Conservation (phyloP, 2,329 filamentous ascomycete genomes). For the Macroventuria anomochaeta region DNA sequence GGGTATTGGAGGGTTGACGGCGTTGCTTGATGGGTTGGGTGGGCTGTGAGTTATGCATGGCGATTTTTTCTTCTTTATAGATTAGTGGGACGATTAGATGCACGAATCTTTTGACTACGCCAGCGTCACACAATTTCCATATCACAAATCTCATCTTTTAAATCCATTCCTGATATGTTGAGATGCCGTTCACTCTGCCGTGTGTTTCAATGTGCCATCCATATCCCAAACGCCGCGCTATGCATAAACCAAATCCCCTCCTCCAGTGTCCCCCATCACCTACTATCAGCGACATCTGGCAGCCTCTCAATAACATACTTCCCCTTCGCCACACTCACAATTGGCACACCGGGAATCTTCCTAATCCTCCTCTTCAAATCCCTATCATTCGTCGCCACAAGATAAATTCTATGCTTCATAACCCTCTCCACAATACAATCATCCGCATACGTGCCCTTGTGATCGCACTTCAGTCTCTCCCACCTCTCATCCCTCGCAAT, state of each 20-base stretch:
- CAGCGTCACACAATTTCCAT: not conserved
- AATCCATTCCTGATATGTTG: not conserved
- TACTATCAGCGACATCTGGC: constrained; percentile 77
- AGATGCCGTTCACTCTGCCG: not conserved
- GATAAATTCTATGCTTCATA: constrained; percentile 55
- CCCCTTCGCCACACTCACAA: constrained; percentile 81
- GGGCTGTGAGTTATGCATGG: constrained; percentile 20
- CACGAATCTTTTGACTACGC: constrained; percentile 7
- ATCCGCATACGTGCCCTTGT: constrained; percentile 87
- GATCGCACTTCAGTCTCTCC: constrained; percentile 84
- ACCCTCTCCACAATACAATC: constrained; percentile 60
- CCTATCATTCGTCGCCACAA: constrained; percentile 63
- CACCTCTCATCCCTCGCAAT: constrained; percentile 91
- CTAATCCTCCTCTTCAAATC: constrained; percentile 74
- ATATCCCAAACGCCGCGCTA: constrained; percentile 19
- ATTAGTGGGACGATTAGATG: not conserved
- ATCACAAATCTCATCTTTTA: not conserved
- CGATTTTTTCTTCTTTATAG: not conserved
- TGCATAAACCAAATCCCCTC: constrained; percentile 5
- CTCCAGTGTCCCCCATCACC: constrained; percentile 9
- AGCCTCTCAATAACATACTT: constrained; percentile 95
- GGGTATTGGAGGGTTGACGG: constrained; percentile 48
- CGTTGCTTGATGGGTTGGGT: constrained; percentile 45
- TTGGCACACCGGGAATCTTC: constrained; percentile 79
- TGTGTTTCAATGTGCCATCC: not conserved